phyloP scores from a whole-genome alignment of 1,284 basidiomycete genomes.

The Moesziomyces sp. region DNA sequence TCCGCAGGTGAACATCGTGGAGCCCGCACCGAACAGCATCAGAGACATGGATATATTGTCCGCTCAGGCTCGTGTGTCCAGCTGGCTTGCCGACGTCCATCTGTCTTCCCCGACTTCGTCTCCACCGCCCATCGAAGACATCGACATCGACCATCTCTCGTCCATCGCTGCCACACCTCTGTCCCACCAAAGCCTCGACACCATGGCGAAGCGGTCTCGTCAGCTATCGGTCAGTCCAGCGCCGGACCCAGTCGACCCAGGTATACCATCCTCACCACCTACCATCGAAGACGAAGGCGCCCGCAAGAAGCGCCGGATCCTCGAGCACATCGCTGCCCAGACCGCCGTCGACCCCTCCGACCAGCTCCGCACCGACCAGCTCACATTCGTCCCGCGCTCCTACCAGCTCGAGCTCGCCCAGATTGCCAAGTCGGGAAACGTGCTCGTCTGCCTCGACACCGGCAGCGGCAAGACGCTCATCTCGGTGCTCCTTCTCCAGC shows the following conservation, averaged over 20 bases:
- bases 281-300: not conserved
- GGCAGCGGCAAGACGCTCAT: conserved; percentile 62
- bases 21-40: too few relatives aligned
- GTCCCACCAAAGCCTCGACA: not conserved
- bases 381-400: conserved; percentile 25
- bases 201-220: conserved; percentile 22
- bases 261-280: not conserved
- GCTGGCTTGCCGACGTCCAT: too few relatives aligned
- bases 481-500: conserved; percentile 51
- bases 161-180: not conserved
- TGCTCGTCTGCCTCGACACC: conserved; percentile 56
- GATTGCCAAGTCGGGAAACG: conserved; percentile 35
- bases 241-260: not conserved
- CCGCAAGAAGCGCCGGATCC: conserved; percentile 15
- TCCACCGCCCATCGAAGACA: too few relatives aligned
- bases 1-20: too few relatives aligned
- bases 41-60: too few relatives aligned
- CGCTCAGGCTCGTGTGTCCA: too few relatives aligned
- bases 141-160: too few relatives aligned
- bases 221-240: not conserved
- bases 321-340: conserved; percentile 19
- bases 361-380: conserved; percentile 31
- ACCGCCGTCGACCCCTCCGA: conserved; percentile 26
- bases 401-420: conserved; percentile 42
- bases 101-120: too few relatives aligned